A percentile compares a stretch with the other conserved stretches of the same genome.
Evolutionary conservation across 768 basidiomycete species (phyloP).

Genomic region (Boletus vinaceobasis): DNA sequence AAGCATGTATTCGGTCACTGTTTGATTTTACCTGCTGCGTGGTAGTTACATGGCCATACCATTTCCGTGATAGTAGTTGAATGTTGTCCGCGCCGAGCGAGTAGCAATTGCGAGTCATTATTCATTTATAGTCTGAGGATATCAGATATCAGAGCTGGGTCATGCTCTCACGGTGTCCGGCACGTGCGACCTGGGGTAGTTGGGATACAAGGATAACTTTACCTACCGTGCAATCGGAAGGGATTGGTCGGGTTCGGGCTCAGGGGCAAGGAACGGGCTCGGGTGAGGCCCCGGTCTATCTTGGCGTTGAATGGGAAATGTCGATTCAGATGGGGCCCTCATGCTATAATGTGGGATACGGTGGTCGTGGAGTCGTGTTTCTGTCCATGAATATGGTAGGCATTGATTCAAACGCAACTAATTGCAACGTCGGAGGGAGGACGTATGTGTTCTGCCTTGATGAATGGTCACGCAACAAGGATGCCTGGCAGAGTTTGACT

Average conservation of each 20-base stretch:
- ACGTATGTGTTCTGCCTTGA: too few relatives aligned
- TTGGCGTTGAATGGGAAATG: too few relatives aligned
- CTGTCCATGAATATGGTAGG: too few relatives aligned
- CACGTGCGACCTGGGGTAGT: neutral
- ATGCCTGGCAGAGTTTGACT: too few relatives aligned
- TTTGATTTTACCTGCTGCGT: neutral
- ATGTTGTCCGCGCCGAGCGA: neutral
- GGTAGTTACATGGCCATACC: neutral
- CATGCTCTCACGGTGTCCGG: neutral
- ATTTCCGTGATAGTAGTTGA: neutral
- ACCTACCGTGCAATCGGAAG: neutral
- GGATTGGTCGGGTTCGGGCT: neutral
- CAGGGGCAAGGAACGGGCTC: too few relatives aligned
- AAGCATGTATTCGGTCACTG: neutral
- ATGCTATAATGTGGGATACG: too few relatives aligned
- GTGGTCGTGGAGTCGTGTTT: too few relatives aligned
- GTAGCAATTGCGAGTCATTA: neutral
- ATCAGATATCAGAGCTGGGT: neutral
- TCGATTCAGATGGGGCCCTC: too few relatives aligned
- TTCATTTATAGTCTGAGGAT: neutral
- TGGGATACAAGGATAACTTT: neutral
- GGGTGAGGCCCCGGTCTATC: too few relatives aligned
- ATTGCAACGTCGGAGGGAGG: too few relatives aligned
- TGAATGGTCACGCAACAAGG: too few relatives aligned
- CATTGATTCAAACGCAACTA: too few relatives aligned